phyloP scores from a whole-genome alignment of 225 moss, liverwort and hornwort species.

The Thuidium tamariscinum region DNA sequence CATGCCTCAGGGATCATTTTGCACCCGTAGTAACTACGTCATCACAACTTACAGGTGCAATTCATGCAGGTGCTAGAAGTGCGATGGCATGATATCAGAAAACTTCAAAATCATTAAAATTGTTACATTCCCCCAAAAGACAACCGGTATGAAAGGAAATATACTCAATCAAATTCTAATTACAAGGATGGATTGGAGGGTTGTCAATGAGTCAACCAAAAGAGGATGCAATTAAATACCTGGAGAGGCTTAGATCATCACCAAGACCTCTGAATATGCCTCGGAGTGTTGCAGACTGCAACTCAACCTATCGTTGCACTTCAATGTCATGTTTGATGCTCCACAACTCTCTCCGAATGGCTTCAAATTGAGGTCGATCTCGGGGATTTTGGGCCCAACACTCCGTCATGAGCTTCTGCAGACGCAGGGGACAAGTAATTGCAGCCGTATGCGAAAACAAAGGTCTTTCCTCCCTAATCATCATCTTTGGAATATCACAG shows the following conservation, averaged over 20 bases:
- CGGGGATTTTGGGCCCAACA: background rate
- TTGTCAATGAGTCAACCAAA: background rate
- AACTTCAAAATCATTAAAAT: background rate
- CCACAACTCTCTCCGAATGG: background rate
- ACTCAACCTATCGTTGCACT: background rate
- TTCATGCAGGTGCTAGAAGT: background rate
- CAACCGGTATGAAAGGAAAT: background rate
- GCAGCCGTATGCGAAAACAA: background rate
- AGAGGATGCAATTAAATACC: background rate
- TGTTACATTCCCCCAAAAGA: background rate
- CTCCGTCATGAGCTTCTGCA: background rate
- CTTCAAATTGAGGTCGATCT: background rate
- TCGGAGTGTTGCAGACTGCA: background rate
- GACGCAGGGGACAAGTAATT: background rate
- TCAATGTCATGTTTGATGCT: background rate
- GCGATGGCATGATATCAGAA: background rate
- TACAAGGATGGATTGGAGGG: background rate
- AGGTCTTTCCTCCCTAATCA: background rate
- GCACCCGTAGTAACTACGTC: background rate
- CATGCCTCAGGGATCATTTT: background rate
- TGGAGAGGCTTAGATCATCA: background rate
- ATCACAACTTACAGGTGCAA: background rate
- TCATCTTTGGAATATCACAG: background rate
- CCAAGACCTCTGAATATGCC: background rate
- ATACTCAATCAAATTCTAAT: background rate